Evolutionary conservation across 352 stramenopile species (phyloP).

Genomic region (Pythium vanterpoolii): DNA sequence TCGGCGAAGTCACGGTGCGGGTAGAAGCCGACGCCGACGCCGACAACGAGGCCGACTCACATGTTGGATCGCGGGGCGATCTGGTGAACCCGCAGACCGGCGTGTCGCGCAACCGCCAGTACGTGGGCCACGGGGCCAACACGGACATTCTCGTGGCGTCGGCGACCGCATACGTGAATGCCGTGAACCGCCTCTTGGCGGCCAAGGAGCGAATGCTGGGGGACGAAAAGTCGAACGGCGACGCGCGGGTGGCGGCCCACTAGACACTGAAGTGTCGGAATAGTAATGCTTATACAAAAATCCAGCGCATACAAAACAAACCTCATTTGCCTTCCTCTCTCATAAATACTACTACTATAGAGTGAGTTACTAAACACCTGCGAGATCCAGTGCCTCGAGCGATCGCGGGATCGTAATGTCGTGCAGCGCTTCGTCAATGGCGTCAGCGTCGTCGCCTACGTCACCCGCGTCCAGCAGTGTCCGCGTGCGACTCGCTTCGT

Average conservation of each 20-base stretch:
- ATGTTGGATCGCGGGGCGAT: conserved; percentile 26
- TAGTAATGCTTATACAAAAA: background rate
- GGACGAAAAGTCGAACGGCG: conserved; percentile 8
- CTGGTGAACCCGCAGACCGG: conserved; percentile 88
- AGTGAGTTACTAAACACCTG: conserved; percentile 42
- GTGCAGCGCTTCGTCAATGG: conserved; percentile 54
- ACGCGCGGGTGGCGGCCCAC: conserved; percentile 11
- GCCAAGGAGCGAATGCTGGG: conserved; percentile 46
- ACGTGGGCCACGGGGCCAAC: conserved; percentile 87
- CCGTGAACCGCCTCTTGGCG: conserved; percentile 82
- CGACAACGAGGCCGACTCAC: conserved; percentile 35
- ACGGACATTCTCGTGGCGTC: conserved; percentile 88
- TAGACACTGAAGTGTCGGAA: conserved; percentile 6
- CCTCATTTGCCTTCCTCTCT: background rate
- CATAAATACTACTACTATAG: background rate
- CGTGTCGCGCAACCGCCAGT: conserved; percentile 74
- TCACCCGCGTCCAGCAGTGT: conserved; percentile 49
- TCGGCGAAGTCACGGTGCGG: conserved; percentile 86
- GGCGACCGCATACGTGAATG: conserved; percentile 86
- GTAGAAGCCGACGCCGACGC: conserved; percentile 60
- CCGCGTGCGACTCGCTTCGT: conserved; percentile 70
- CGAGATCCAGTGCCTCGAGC: conserved; percentile 75
- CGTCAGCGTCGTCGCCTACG: conserved; percentile 50
- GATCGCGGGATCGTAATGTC: conserved; percentile 70
- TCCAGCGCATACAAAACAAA: background rate